Evolutionary conservation across 768 basidiomycete genomes (phyloP).

Genomic region (Rhodotorula toruloides): DNA sequence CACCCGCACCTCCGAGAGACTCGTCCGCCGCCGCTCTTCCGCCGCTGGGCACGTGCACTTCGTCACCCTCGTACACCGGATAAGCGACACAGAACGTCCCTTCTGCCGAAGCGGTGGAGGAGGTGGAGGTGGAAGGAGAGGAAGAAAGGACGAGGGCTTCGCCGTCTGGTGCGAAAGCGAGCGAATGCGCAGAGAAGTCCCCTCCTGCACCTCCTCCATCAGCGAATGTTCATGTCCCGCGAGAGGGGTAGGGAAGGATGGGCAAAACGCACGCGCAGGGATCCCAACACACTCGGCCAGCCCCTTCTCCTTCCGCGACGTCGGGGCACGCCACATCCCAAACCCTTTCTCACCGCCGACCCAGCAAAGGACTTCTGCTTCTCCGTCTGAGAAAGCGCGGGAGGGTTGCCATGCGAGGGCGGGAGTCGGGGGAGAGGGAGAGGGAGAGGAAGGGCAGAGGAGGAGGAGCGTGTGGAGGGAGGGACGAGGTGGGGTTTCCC

Average conservation of each 20-base stretch:
- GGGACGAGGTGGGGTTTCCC: too few species aligned
- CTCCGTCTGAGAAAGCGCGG: not conserved
- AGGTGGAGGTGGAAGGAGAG: not conserved
- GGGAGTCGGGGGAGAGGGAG: not conserved
- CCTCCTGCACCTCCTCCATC: not conserved
- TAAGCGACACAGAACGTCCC: slow-evolving; percentile 30
- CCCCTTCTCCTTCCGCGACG: not conserved
- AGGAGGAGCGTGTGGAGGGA: too few species aligned
- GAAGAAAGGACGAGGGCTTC: not conserved
- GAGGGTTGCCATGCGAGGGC: not conserved
- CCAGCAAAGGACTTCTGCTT: slow-evolving; percentile 8
- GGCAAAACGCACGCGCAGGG: slow-evolving; percentile 6
- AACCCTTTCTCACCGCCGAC: slow-evolving; percentile 19
- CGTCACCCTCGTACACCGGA: slow-evolving; percentile 1
- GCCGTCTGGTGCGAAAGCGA: not conserved
- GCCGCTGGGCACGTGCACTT: not conserved
- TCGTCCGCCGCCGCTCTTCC: slow-evolving; percentile 13
- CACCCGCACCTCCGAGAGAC: slow-evolving; percentile 11
- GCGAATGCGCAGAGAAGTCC: not conserved
- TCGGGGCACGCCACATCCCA: slow-evolving; percentile 5
- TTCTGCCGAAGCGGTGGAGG: not conserved
- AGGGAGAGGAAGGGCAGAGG: too few species aligned
- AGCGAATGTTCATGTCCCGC: not conserved
- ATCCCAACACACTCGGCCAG: slow-evolving; percentile 10
- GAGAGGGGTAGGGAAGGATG: not conserved